A percentile compares a stretch with the other conserved stretches of the same genome.
phyloP scores from a whole-genome alignment of 2,329 filamentous ascomycete genomes.

The Hypoxylon sp. region DNA sequence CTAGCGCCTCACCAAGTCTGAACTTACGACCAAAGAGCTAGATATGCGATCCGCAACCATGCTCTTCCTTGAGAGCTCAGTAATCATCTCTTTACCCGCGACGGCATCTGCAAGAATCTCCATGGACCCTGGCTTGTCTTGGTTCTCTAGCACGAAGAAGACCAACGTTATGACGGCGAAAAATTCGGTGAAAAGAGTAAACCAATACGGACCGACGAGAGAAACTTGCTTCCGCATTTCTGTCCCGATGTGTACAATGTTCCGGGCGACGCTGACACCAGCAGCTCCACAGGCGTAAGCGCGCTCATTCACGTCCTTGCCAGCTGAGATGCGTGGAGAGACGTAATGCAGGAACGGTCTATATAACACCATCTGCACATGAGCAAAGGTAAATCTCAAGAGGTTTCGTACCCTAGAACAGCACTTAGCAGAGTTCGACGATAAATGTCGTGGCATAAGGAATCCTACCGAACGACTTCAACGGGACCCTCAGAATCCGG shows the following conservation, averaged over 20 bases:
- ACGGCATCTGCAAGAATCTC: constrained; percentile 89
- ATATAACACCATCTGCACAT: constrained; percentile 86
- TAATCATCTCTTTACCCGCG: constrained; percentile 85
- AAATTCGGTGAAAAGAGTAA: constrained; percentile 86
- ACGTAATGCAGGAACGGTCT: constrained; percentile 87
- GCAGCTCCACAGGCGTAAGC: constrained; percentile 80
- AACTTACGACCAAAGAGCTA: constrained; percentile 77
- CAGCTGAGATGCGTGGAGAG: constrained; percentile 71
- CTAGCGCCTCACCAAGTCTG: constrained; percentile 31
- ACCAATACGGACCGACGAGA: constrained; percentile 88
- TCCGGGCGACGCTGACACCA: constrained; percentile 72
- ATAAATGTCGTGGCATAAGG: not conserved
- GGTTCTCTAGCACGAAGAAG: constrained; percentile 85
- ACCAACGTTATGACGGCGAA: constrained; percentile 84
- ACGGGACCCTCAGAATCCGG: constrained; percentile 82
- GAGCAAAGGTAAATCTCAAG: constrained; percentile 82
- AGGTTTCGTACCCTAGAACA: constrained; percentile 75
- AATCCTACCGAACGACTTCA: constrained; percentile 78
- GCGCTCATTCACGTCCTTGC: constrained; percentile 76
- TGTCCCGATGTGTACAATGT: constrained; percentile 83
- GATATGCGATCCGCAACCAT: constrained; percentile 91
- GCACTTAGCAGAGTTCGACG: constrained; percentile 38
- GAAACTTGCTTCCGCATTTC: constrained; percentile 82
- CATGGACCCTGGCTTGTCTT: constrained; percentile 77
- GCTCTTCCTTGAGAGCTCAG: constrained; percentile 83